Evolutionary conservation across 2,329 filamentous ascomycete genomes (phyloP).

Genomic region (Parastagonospora avenae): DNA sequence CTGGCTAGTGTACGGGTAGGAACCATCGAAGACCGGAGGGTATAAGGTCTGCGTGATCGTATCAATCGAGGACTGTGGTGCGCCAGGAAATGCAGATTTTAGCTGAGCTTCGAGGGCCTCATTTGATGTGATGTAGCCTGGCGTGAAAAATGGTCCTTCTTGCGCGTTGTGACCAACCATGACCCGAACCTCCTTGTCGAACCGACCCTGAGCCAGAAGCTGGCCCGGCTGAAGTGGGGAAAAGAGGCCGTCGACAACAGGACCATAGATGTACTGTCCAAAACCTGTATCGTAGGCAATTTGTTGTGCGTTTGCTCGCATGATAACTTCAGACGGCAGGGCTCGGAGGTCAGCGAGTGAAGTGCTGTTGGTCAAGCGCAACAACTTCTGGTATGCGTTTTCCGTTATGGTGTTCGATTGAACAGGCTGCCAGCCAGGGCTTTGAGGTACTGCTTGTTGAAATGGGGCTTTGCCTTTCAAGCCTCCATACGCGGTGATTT

Average conservation of each 20-base stretch:
- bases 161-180: constrained; percentile 52
- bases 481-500: constrained; percentile 49
- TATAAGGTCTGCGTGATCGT: constrained; percentile 56
- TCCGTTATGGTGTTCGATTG: constrained; percentile 36
- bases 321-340: constrained; percentile 37
- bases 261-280: constrained; percentile 40
- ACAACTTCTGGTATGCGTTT: constrained; percentile 32
- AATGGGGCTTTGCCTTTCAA: constrained; percentile 46
- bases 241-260: constrained; percentile 43
- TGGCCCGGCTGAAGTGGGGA: constrained; percentile 38
- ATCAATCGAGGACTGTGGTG: constrained; percentile 40
- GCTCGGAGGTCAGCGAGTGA: constrained; percentile 42
- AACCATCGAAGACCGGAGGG: constrained; percentile 55
- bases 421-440: constrained; percentile 47
- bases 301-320: constrained; percentile 42
- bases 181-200: constrained; percentile 41
- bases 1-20: constrained; percentile 53
- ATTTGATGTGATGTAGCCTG: constrained; percentile 43
- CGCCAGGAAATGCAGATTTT: constrained; percentile 29
- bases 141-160: constrained; percentile 54
- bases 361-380: constrained; percentile 40
- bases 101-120: constrained; percentile 35
- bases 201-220: constrained; percentile 45
- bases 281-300: constrained; percentile 40
- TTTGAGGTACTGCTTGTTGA: constrained; percentile 46